Percentiles rank a stretch among this genome's conserved stretches.
phyloP scores from a whole-genome alignment of 2,329 filamentous ascomycete species.

The Venturia carpophila region DNA sequence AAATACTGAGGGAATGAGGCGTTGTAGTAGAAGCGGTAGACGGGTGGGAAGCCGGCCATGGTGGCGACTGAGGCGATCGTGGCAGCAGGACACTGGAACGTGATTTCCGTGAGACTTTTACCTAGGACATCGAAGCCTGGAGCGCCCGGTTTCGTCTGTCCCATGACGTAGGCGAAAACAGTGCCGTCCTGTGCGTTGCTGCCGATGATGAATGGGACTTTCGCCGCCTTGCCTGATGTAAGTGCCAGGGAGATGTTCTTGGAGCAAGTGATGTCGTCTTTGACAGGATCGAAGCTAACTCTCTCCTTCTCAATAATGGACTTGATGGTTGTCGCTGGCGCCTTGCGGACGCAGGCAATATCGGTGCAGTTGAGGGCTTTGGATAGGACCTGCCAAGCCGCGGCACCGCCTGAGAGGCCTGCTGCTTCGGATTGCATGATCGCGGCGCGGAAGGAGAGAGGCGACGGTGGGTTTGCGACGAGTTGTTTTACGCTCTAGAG shows the following conservation, averaged over 20 bases:
- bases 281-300: slow-evolving; percentile 16
- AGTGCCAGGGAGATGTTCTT: slow-evolving; percentile 1
- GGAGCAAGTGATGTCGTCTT: slow-evolving; percentile 18
- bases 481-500: slow-evolving; percentile 16
- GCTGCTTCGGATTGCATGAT: slow-evolving; percentile 16
- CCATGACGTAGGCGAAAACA: slow-evolving; percentile 19
- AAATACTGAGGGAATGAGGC: slow-evolving; percentile 26
- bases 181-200: slow-evolving; percentile 25
- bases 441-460: slow-evolving; percentile 18
- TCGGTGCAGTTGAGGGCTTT: slow-evolving; percentile 13
- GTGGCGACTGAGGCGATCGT: slow-evolving; percentile 21
- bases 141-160: background rate
- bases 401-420: background rate
- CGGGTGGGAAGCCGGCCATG: slow-evolving; percentile 20
- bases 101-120: slow-evolving; percentile 21
- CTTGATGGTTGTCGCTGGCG: slow-evolving; percentile 18
- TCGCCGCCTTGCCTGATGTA: slow-evolving; percentile 14
- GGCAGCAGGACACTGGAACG: slow-evolving; percentile 23
- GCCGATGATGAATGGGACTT: slow-evolving; percentile 26
- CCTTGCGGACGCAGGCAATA: slow-evolving; percentile 16
- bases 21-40: slow-evolving; percentile 29
- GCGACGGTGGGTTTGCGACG: slow-evolving; percentile 7
- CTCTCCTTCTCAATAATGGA: slow-evolving; percentile 15
- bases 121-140: slow-evolving; percentile 17
- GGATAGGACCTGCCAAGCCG: background rate